These are phyloP conservation scores for Fusarium longipes DNA, from an alignment of 2,329 filamentous ascomycete species.

Conservation along the genomic window DNA sequence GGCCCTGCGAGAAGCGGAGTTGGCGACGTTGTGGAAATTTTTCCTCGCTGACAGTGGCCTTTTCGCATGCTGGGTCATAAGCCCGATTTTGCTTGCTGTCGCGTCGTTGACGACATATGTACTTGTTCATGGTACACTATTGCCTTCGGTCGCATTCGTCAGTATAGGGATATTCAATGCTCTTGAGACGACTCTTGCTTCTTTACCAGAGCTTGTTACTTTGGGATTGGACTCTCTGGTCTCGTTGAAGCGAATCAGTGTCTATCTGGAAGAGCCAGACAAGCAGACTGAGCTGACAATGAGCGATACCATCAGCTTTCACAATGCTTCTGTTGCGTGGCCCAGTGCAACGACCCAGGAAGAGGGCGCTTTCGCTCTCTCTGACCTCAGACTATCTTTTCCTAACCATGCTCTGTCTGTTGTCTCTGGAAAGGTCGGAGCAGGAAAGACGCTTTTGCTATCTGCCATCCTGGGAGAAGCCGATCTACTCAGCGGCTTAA, in stretches of 20 bases:
- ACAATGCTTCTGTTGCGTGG: constrained; percentile 76
- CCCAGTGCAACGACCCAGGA: constrained; percentile 70
- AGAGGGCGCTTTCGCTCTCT: constrained; percentile 71
- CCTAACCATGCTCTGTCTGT: constrained; percentile 76
- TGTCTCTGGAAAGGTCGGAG: constrained; percentile 79
- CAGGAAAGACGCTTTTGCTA: constrained; percentile 79
- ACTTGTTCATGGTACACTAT: constrained; percentile 67
- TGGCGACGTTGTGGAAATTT: constrained; percentile 71
- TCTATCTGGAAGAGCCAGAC: constrained; percentile 75
- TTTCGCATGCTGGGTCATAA: constrained; percentile 76
- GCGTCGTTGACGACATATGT: constrained; percentile 77
- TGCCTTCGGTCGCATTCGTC: constrained; percentile 82
- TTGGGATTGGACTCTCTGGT: constrained; percentile 77
- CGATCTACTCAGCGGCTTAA: constrained; percentile 70
- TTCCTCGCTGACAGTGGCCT: constrained; percentile 72
- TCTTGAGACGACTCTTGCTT: constrained; percentile 75
- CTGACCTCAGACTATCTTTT: constrained; percentile 72
- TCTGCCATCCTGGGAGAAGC: constrained; percentile 79
- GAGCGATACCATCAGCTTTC: constrained; percentile 71
- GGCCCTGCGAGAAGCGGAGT: constrained; percentile 70
- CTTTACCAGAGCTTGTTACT: constrained; percentile 77
- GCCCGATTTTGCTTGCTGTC: constrained; percentile 77
- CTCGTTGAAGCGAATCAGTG: constrained; percentile 75
- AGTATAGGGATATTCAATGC: constrained; percentile 77
- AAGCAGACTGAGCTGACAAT: constrained; percentile 64